These are phyloP conservation scores for Elsinoe arachidis DNA, from an alignment of 2,329 filamentous ascomycete species.

Conservation along the genomic window DNA sequence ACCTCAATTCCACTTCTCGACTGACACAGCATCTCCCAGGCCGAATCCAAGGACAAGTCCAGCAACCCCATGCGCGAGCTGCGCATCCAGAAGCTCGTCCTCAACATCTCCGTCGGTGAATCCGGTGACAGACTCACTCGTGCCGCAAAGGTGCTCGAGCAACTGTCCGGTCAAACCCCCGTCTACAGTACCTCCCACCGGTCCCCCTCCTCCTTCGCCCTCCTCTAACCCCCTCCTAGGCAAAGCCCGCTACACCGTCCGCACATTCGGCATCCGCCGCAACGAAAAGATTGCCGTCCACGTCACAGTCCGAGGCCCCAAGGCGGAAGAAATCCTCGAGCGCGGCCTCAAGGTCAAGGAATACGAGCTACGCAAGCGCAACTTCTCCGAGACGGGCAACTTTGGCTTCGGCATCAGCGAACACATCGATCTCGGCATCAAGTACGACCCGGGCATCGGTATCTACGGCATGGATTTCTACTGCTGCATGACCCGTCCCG, in stretches of 20 bases:
- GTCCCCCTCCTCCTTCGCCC: neutral
- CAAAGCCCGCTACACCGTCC: conserved; percentile 99
- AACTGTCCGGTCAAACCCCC: conserved; percentile 98
- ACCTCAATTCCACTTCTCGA: neutral
- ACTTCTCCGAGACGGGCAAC: conserved; percentile 99
- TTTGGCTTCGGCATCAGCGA: conserved; percentile 99
- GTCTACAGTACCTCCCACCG: conserved; percentile 72
- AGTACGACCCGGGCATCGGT: conserved; percentile 97
- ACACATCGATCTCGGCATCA: conserved; percentile 99
- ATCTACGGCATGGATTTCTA: conserved; percentile 99
- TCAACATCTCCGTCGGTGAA: conserved; percentile 99
- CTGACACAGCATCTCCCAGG: neutral
- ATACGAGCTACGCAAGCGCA: conserved; percentile 98
- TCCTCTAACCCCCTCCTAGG: conserved; percentile 42
- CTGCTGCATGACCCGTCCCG: conserved; percentile 99
- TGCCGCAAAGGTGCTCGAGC: conserved; percentile 99
- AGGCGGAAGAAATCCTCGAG: conserved; percentile 99
- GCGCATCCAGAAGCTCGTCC: conserved; percentile 97
- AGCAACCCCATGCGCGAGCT: conserved; percentile 99
- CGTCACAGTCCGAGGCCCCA: conserved; percentile 98
- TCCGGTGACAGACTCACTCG: conserved; percentile 99
- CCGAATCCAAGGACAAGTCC: conserved; percentile 55
- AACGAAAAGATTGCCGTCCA: conserved; percentile 99
- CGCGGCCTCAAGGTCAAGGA: conserved; percentile 99
- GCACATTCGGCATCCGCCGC: conserved; percentile 99